phyloP scores from a whole-genome alignment of 495 filamentous ascomycete genomes.

The Lepidopterella palustris region DNA sequence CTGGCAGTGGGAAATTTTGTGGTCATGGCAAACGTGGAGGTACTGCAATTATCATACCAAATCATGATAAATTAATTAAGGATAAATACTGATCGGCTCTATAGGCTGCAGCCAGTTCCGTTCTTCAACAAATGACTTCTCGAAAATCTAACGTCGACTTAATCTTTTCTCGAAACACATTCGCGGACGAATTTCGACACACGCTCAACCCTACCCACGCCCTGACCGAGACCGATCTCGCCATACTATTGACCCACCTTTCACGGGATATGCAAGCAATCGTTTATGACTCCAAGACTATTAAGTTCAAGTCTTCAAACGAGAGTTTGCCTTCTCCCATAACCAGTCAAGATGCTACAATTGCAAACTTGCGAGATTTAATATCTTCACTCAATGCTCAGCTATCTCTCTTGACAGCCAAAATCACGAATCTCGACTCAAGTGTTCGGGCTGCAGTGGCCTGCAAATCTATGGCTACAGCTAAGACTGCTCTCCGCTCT shows the following conservation, averaged over 20 bases:
- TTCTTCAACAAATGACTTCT: conserved; percentile 19
- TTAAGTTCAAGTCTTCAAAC: conserved; percentile 60
- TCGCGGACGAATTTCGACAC: conserved; percentile 15
- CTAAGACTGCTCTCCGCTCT: conserved; percentile 67
- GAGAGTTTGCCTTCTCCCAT: conserved; percentile 45
- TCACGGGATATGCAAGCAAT: conserved; percentile 32
- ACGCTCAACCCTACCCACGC: conserved; percentile 20
- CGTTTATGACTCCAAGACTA: conserved; percentile 32
- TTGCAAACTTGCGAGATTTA: conserved; percentile 53
- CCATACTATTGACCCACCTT: conserved; percentile 34
- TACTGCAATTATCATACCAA: conserved; percentile 24
- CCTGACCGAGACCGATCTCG: conserved; percentile 16
- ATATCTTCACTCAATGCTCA: conserved; percentile 49
- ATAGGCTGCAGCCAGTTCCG: conserved; percentile 28
- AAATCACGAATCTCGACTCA: conserved; percentile 45
- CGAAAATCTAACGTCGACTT: conserved; percentile 7
- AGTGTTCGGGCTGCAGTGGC: conserved; percentile 61
- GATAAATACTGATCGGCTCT: neutral
- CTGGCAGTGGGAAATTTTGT: conserved; percentile 51
- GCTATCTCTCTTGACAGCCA: conserved; percentile 34
- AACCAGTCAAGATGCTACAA: conserved; percentile 67
- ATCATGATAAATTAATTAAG: neutral
- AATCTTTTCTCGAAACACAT: conserved; percentile 18
- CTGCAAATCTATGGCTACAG: conserved; percentile 63
- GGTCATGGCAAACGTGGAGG: conserved; percentile 53